phyloP scores from a whole-genome alignment of 495 filamentous ascomycete species.

The Copromyces sp. region DNA sequence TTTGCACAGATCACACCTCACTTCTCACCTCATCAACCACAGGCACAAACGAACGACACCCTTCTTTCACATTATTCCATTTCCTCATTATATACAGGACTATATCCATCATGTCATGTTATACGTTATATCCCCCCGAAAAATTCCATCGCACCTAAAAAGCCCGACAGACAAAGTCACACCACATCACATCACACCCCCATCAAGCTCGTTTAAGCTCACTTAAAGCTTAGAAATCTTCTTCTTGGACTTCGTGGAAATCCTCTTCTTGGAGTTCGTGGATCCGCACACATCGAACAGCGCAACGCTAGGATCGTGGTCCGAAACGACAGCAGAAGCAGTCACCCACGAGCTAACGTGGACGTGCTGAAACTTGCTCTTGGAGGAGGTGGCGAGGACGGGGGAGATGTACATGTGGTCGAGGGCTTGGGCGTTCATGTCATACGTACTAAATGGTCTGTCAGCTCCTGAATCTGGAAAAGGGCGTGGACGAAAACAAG shows the following conservation, averaged over 20 bases:
- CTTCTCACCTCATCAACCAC: background rate
- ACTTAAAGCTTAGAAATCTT: background rate
- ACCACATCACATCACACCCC: background rate
- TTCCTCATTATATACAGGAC: background rate
- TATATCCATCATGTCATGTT: background rate
- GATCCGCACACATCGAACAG: slow-evolving; percentile 41
- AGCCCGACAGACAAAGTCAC: too few relatives aligned
- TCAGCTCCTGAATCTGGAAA: too few relatives aligned
- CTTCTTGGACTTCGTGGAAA: too few relatives aligned
- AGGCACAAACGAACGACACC: background rate
- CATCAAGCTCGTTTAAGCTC: background rate
- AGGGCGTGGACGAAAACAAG: too few relatives aligned
- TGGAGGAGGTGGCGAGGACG: slow-evolving; percentile 14
- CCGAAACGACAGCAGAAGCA: slow-evolving; percentile 34
- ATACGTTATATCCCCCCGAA: background rate
- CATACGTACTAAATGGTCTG: too few relatives aligned
- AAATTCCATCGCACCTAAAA: background rate
- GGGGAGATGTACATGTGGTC: slow-evolving; percentile 52
- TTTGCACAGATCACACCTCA: too few relatives aligned
- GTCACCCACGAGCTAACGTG: slow-evolving; percentile 52
- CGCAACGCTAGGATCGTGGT: slow-evolving; percentile 53
- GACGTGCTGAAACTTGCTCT: slow-evolving; percentile 43
- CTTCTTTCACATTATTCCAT: background rate
- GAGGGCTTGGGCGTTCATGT: slow-evolving; percentile 39
- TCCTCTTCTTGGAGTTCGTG: background rate